Evolutionary conservation across 2,329 filamentous ascomycete species (phyloP).

Genomic region (Chlorencoelia australis): DNA sequence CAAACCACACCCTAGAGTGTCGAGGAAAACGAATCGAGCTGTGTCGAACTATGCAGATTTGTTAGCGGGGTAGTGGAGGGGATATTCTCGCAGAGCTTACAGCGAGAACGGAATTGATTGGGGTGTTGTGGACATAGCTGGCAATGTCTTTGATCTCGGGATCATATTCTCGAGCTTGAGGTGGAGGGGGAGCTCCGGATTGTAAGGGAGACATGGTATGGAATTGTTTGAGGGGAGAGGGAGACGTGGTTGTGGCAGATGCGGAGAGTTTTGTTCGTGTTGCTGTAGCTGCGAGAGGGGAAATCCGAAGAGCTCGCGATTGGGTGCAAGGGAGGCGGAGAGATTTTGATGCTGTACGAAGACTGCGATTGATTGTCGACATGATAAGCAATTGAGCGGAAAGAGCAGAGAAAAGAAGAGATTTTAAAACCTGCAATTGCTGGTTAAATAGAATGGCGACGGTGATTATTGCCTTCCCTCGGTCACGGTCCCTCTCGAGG

Average conservation of each 20-base stretch:
- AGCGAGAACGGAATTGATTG: constrained; percentile 83
- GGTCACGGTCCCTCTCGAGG: too few relatives aligned
- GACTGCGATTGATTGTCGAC: constrained; percentile 25
- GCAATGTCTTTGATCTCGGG: constrained; percentile 93
- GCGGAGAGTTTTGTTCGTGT: constrained; percentile 13
- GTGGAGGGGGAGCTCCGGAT: constrained; percentile 38
- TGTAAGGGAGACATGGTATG: constrained; percentile 29
- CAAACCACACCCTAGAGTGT: constrained; percentile 92
- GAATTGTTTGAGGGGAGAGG: constrained; percentile 22
- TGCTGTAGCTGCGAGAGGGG: constrained; percentile 21
- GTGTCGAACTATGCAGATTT: constrained; percentile 65
- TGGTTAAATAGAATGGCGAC: too few relatives aligned
- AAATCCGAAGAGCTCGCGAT: constrained; percentile 19
- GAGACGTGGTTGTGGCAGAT: constrained; percentile 16
- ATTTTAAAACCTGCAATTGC: too few relatives aligned
- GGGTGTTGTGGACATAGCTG: constrained; percentile 84
- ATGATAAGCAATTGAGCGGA: constrained; percentile 16
- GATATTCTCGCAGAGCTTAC: constrained; percentile 44
- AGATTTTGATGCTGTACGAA: constrained; percentile 24
- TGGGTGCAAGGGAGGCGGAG: constrained; percentile 21
- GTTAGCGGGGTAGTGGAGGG: constrained; percentile 13
- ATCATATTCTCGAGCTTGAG: constrained; percentile 59
- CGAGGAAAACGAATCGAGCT: constrained; percentile 90
- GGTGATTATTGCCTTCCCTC: too few relatives aligned
- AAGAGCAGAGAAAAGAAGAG: constrained; percentile 9